Base-by-base conservation (phyloP, 495 filamentous ascomycete genomes). In the Aspergillus cavernicola region DNA sequence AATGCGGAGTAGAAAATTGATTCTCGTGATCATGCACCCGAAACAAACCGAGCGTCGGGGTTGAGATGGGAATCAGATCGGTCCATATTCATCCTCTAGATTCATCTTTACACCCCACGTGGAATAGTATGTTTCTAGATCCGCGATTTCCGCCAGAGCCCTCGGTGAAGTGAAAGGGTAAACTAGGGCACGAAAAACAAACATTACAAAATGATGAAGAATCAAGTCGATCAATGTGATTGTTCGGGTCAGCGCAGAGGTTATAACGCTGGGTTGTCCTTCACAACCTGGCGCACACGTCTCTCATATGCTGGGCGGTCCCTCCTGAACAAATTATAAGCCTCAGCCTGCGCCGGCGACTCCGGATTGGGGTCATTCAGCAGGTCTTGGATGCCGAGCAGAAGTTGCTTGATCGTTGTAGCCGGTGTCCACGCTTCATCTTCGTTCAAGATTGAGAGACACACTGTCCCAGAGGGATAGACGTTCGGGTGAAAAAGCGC, bases 401-500 rank as follows among this genome's bases (percentile, higher is more conserved):
- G 82, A 55, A 99, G 96, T 65, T 96, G 89, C 72, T 96, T 96
- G 66, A 97, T 89, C 4, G 95, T 99, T 65, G 97, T 99, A 1
- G 95, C 92, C 8, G 93, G 93, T 66, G 92, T 90, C 93, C 95
- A 99, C 8, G 88, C 93, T 64, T 99, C 93, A 56, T 99, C 93
- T 67, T 99, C 95, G 70, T 99, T 99, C 52, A 99, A 70, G 60
- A 99, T 99, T 13, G 90, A 96, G 11, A 99, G 81, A 66, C 93
- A 99, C 46, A 99, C 95, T 16, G 93, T 97, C 50, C 93, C 95
- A 2, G 92, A 97, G 1, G 93, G 93, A 66, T 99, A 99, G 62
- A 99, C 95, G 64, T 99, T 99, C 0, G 93, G 93, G 66, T 99
- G 93, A 77, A 97, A 99, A 12, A 99, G 86, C 3, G 93, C 91